Evolutionary conservation across 2,329 filamentous ascomycete species (phyloP).

Genomic region (Lomentospora prolificans): DNA sequence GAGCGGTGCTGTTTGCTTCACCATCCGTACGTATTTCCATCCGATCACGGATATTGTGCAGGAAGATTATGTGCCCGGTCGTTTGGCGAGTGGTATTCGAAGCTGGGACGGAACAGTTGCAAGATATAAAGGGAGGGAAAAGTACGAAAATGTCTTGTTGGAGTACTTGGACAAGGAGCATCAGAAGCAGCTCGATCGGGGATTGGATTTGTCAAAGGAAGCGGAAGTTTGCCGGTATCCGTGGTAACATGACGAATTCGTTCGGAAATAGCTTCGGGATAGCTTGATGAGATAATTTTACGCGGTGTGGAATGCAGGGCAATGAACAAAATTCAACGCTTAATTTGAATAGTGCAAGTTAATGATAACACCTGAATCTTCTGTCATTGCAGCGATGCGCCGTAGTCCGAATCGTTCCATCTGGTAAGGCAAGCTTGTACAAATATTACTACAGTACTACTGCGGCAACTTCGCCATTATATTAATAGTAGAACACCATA

Average conservation of each 20-base stretch:
- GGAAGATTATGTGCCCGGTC: constrained; percentile 68
- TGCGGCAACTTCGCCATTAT: too few relatives aligned
- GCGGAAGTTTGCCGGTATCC: constrained; percentile 54
- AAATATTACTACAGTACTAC: too few relatives aligned
- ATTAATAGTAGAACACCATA: too few relatives aligned
- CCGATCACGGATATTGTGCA: constrained; percentile 56
- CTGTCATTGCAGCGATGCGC: too few relatives aligned
- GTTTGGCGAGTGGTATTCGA: constrained; percentile 66
- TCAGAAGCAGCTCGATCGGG: constrained; percentile 58
- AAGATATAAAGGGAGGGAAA: constrained; percentile 67
- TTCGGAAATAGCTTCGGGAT: too few relatives aligned
- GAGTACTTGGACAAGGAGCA: constrained; percentile 70
- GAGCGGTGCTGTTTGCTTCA: constrained; percentile 56
- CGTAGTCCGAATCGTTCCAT: too few relatives aligned
- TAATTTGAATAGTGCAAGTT: too few relatives aligned
- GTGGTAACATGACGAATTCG: constrained; percentile 23
- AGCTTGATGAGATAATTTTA: too few relatives aligned
- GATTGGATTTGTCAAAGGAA: constrained; percentile 52
- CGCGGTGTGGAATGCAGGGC: too few relatives aligned
- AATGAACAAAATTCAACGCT: too few relatives aligned
- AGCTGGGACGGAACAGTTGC: constrained; percentile 75
- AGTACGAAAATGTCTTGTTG: constrained; percentile 62
- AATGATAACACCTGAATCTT: too few relatives aligned
- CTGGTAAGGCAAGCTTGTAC: too few relatives aligned
- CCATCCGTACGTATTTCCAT: constrained; percentile 71